phyloP scores from a whole-genome alignment of 768 basidiomycete species.

The Lactarius vividus region DNA sequence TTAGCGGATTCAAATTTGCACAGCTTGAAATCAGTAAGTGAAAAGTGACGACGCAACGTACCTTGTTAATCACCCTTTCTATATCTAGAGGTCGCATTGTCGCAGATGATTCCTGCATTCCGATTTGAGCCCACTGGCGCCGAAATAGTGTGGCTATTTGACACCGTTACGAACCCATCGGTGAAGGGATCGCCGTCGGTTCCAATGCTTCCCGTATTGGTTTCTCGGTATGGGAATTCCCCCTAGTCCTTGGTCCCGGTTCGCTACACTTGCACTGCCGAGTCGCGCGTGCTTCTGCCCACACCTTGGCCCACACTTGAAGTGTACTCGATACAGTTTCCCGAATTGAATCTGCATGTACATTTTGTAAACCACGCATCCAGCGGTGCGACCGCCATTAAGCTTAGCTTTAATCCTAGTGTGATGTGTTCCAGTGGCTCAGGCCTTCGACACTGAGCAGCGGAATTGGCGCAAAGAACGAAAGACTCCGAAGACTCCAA shows the following conservation, averaged over 20 bases:
- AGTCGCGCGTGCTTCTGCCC: background rate
- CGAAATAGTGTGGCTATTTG: background rate
- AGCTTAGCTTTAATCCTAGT: background rate
- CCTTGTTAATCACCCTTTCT: background rate
- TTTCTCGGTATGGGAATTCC: background rate
- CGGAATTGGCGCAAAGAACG: no score
- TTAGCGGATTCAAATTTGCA: constrained; percentile 4
- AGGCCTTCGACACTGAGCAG: no score
- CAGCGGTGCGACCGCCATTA: no score
- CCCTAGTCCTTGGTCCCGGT: background rate
- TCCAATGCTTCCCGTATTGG: background rate
- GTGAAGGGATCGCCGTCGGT: background rate
- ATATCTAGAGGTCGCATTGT: background rate
- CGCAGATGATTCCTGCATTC: background rate
- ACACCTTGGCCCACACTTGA: background rate
- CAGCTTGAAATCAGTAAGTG: constrained; percentile 10
- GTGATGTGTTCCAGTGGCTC: no score
- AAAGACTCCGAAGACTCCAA: no score
- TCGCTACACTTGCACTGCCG: background rate
- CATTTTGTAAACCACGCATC: background rate
- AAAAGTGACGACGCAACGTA: background rate
- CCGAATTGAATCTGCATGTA: background rate
- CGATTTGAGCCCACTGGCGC: background rate
- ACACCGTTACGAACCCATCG: background rate
- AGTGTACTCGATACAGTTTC: background rate